phyloP scores from a whole-genome alignment of 2,329 filamentous ascomycete species.

The Grosmannia clavigera region DNA sequence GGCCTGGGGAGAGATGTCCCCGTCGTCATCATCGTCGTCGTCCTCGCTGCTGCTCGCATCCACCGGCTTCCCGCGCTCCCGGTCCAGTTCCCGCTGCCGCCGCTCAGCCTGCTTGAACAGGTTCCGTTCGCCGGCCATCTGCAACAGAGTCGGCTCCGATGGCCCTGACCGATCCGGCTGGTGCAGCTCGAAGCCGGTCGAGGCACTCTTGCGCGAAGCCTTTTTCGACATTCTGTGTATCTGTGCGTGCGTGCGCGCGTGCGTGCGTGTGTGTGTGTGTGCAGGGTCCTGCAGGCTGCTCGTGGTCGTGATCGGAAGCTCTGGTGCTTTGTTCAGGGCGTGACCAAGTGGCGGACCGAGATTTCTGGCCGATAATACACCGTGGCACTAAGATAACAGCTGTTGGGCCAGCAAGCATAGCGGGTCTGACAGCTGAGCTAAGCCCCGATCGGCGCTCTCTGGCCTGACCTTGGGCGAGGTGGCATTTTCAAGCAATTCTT shows the following conservation, averaged over 20 bases:
- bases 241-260: not conserved
- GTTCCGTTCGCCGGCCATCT: constrained; percentile 55
- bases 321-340: too few species aligned
- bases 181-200: constrained; percentile 43
- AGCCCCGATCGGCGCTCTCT: not conserved
- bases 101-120: constrained; percentile 39
- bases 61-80: constrained; percentile 13
- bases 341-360: not conserved
- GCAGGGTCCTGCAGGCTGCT: not conserved
- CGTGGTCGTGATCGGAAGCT: not conserved
- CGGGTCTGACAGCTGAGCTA: not conserved
- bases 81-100: constrained; percentile 23
- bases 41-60: constrained; percentile 14
- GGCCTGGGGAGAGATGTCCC: constrained; percentile 27
- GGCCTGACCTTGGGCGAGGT: constrained; percentile 3
- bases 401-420: not conserved
- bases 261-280: not conserved
- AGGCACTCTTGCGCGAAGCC: constrained; percentile 24
- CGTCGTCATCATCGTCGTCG: constrained; percentile 13
- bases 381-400: not conserved
- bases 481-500: constrained; percentile 7
- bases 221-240: constrained; percentile 1
- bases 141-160: constrained; percentile 54
- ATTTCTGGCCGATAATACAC: not conserved
- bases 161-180: constrained; percentile 58